Conservation (phyloP, 768 basidiomycete species). For the Rhodotorula kratochvilovae region DNA sequence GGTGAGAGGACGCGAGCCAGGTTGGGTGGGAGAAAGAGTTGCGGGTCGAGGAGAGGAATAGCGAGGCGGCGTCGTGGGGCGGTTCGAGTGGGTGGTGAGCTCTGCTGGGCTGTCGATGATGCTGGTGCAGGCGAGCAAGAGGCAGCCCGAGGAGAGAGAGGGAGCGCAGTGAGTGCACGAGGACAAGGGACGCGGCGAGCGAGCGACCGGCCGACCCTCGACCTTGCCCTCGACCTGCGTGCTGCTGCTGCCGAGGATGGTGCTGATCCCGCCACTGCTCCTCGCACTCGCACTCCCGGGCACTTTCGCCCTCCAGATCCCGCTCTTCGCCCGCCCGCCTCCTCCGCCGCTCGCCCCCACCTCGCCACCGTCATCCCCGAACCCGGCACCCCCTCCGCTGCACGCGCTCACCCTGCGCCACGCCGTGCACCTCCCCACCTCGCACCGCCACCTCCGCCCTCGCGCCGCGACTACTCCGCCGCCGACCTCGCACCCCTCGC, state of each 20-base stretch:
- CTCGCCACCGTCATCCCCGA: background rate
- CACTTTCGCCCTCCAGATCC: slow-evolving; percentile 11
- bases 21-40: background rate
- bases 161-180: too few relatives aligned
- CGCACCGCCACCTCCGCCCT: background rate
- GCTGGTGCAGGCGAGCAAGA: too few relatives aligned
- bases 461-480: slow-evolving; percentile 16
- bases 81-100: too few relatives aligned
- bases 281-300: background rate
- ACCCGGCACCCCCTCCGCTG: background rate
- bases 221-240: too few relatives aligned
- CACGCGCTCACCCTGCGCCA: slow-evolving; percentile 15
- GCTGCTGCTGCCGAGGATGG: background rate
- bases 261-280: slow-evolving; percentile 8
- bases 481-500: slow-evolving; percentile 12
- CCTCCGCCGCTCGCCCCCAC: background rate
- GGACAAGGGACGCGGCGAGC: too few relatives aligned
- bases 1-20: background rate
- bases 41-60: background rate
- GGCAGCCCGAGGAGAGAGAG: too few relatives aligned
- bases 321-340: slow-evolving; percentile 9
- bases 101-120: too few relatives aligned
- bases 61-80: too few relatives aligned
- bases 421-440: slow-evolving; percentile 19
- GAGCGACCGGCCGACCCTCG: too few relatives aligned